Evolutionary conservation across 2,329 filamentous ascomycete species (phyloP), one percentile per base, ranked within the genome.

Genomic region (Aspergillus sp.): DNA sequence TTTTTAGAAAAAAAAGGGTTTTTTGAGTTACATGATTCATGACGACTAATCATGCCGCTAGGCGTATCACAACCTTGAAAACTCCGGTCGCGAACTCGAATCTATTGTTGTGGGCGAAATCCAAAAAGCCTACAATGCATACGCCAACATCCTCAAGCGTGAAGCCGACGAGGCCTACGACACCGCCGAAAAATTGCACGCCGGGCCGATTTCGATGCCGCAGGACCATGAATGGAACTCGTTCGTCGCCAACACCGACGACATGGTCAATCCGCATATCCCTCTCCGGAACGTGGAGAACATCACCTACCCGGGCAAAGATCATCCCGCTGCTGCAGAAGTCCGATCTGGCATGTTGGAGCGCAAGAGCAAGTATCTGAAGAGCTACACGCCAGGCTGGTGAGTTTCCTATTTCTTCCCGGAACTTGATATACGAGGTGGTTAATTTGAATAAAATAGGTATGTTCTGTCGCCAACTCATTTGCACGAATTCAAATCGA

Each of bases 401-500:
- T 91, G 74, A 70, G 83, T 73, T 47, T 29, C 29, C 42, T 29
- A n/a, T n/a, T n/a, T n/a, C 33, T 35, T 28, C 10, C 4, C 26
- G 2, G n/a, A 6, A 26, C 6, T 30, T 35, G 2, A 36, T 19
- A 12, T 36, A 36, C 34, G n/a, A n/a, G 26, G 26, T 43, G 19
- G 12, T 27, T 35, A 93, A n/a, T n/a, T n/a, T n/a, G n/a, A n/a
- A n/a, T n/a, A n/a, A n/a, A n/a, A n/a, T n/a, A n/a, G 87, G 88
- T 96, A 96, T 67, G 89, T 97, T 42, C 75, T 98, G 56, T 95
- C 93, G 57, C 88, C 93, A 10, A 97, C 93, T 47, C 93, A 98
- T 69, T 78, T 98, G 26, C 93, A 98, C 72, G 93, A 98, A 70
- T 98, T 97, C 79, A 96, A 95, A 67, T 95, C 89, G n/a, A 88